Evolutionary conservation across 1,284 basidiomycete genomes (phyloP).

Genomic region (Fomitopsis schrenkii): DNA sequence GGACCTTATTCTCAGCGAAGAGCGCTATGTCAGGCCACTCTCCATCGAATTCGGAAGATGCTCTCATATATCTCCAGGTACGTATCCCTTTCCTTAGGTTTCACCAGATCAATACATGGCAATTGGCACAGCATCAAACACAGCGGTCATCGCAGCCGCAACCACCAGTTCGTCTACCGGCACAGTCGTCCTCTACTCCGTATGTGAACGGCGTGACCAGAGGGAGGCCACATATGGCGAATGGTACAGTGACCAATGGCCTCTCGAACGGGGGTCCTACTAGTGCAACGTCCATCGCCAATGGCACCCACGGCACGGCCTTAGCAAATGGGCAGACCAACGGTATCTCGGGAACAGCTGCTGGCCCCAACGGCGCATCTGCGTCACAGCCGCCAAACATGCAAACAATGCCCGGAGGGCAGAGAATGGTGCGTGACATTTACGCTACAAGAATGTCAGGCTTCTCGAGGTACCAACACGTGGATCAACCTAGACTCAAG

Average conservation of each 20-base stretch:
- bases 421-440: slow-evolving; percentile 24
- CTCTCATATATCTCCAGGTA: slow-evolving; percentile 67
- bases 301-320: slow-evolving; percentile 21
- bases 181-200: slow-evolving; percentile 14
- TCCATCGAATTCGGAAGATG: slow-evolving; percentile 58
- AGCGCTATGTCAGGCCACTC: slow-evolving; percentile 35
- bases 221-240: slow-evolving; percentile 15
- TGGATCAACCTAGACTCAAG: slow-evolving; percentile 34
- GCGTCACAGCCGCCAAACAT: slow-evolving; percentile 7
- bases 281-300: slow-evolving; percentile 28
- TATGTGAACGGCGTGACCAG: slow-evolving; percentile 31
- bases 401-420: slow-evolving; percentile 22
- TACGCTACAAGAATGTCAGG: not conserved
- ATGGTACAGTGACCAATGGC: slow-evolving; percentile 27
- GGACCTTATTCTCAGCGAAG: slow-evolving; percentile 77
- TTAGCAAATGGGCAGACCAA: slow-evolving; percentile 18
- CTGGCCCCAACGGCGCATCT: slow-evolving; percentile 20
- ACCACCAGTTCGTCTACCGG: slow-evolving; percentile 18
- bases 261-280: slow-evolving; percentile 31
- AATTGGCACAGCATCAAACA: slow-evolving; percentile 33
- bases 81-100: slow-evolving; percentile 18
- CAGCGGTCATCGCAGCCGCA: slow-evolving; percentile 24
- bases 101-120: not conserved
- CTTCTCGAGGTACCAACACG: slow-evolving; percentile 34
- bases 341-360: slow-evolving; percentile 34